Base-by-base conservation (phyloP, 306 rosid species). In the Abrus pulchellus region DNA sequence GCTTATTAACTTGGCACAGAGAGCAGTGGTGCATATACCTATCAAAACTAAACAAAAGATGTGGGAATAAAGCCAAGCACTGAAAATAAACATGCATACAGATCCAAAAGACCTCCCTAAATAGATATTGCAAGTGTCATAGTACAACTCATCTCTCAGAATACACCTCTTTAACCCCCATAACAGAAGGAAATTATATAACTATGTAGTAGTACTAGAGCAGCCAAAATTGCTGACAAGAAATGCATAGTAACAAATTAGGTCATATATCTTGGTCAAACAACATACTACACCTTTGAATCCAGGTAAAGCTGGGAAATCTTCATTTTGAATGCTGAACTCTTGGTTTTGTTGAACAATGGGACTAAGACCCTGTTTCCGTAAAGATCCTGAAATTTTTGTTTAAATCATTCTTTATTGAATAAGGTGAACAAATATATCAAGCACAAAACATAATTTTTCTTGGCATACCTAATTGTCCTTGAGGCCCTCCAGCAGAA, bases 401-500 rank as follows among this genome's bases (percentile, higher is more conserved):
- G 76, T 41, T 66, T 56, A 74, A 5, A 75, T 71, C 76, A 85
- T 67, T 77, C 44, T 41, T 72, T 30, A 78, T 55, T 65, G 62
- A 20, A 53, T 20, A 67, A 80, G 76, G 77, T 55, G 52, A 38
- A 56, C 59, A 65, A 52, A 44, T 40, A 50, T 2, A 77, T 65
- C 40, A 84, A 75, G 47, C 38, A 45, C 44, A 57, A 48, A 72
- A 56, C 20, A 71, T 32, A 30, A 72, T 63, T 54, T 72, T 63
- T 68, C 70, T 77, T 59, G 27, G 43, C 87, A 76, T 82, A 96
- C 99, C 94, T 70, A 96, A 79, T 82, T 96, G 99, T 56, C 99
- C 98, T 85, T 93, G 99, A 76, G 99, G 92, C 64, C 98, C 99
- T 76, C 98, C 98, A 5, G 99, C 97, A 52, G 99, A 96, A 83